Conservation (phyloP, 2,329 filamentous ascomycete genomes). For the Diaporthe australafricana region DNA sequence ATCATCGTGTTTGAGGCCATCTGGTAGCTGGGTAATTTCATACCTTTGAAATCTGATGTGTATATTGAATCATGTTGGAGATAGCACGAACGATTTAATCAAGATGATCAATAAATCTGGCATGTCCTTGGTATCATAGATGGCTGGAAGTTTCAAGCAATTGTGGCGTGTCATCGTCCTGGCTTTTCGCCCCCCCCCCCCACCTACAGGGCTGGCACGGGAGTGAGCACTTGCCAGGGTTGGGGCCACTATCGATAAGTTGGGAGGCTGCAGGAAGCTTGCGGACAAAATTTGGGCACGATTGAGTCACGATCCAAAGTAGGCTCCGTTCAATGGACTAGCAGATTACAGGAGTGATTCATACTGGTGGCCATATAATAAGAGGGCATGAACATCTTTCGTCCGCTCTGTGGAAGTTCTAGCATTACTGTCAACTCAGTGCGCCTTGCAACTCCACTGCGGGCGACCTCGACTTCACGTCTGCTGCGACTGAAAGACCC, state of each 20-base stretch:
- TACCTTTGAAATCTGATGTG: too few species aligned
- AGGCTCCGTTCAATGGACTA: background rate
- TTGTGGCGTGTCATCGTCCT: too few species aligned
- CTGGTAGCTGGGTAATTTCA: too few species aligned
- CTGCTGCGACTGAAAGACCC: slow-evolving; percentile 26
- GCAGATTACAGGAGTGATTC: slow-evolving; percentile 9
- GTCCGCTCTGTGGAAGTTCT: slow-evolving; percentile 24
- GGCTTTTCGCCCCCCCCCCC: too few species aligned
- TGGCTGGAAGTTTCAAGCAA: too few species aligned
- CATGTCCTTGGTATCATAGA: too few species aligned
- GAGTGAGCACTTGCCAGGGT: slow-evolving; percentile 8
- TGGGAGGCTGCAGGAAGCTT: background rate
- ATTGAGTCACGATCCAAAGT: slow-evolving; percentile 33
- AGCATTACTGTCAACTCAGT: background rate
- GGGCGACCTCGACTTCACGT: background rate
- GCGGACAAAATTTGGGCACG: slow-evolving; percentile 24
- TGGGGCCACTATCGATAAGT: slow-evolving; percentile 11
- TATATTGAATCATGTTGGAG: too few species aligned
- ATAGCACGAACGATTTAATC: too few species aligned
- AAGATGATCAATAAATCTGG: too few species aligned
- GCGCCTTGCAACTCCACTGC: background rate
- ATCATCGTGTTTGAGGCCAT: too few species aligned
- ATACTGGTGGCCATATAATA: slow-evolving; percentile 3
- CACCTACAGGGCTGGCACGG: too few species aligned
- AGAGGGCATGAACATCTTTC: slow-evolving; percentile 35